Evolutionary conservation across 2,329 filamentous ascomycete species (phyloP), one percentile per base, ranked within the genome.

Genomic region (Colletotrichum siamense): DNA sequence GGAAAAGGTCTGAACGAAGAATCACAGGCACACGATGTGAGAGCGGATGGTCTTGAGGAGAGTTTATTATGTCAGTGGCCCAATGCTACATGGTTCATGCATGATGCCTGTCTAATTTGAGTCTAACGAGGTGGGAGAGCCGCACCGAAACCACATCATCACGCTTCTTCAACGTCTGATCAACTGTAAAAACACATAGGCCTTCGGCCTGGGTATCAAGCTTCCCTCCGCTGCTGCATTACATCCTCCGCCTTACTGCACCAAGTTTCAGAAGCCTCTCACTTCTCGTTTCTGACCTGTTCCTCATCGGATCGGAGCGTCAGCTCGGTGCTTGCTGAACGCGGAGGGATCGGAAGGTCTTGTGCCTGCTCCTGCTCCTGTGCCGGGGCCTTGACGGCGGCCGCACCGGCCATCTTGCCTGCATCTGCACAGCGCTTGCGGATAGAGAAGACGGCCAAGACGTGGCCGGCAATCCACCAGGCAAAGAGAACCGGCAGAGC

Each of bases 401-500:
- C 64, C 0, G 70, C 73, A 10, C 64, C 70, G 8, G 59, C 74
- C 16, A 65, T 61, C 39, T 36, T 59, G 8, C 28, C 44, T 4
- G 74, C 74, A 44, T 76, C 74, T 8, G 34, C 34, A 32, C 77
- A 77, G 4, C 75, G 75, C 73, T 82, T 81, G 28, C 78, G 76
- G 5, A 81, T 76, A 8, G 81, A 78, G 28, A 81, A 82, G 16
- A 76, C 80, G 0, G 78, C 76, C 0, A 76, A 74, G 2, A 82
- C 71, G n/a, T 82, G 81, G 3, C 78, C 80, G 3, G 80, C 70
- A 22, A 86, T 36, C 79, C 84, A 87, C 82, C 83, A 86, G 0
- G 84, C 71, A 34, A 89, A 88, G 4, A 89, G 77, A 4, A 88
- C 82, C 0, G 87, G 87, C 2, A 89, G 80, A 1, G 85, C 83